Base-by-base conservation (phyloP, 2,329 filamentous ascomycete species). In the Aspergillus nomiae region DNA sequence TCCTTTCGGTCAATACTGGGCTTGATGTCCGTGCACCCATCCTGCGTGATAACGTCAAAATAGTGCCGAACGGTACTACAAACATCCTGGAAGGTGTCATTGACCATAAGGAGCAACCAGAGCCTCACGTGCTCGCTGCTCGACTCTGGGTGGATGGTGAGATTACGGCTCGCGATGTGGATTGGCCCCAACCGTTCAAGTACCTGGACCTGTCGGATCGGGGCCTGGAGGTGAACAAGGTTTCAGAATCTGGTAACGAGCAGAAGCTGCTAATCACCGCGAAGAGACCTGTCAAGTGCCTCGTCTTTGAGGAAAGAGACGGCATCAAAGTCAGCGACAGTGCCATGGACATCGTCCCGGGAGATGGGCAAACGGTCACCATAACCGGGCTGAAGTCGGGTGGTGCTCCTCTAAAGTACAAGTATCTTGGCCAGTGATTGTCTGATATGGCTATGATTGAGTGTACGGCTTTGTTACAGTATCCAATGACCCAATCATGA, bases 171-270 rank as follows among this genome's bases (percentile, higher is more conserved):
- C 79, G 86, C 58, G 85, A 87, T 66, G 80, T 84, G 4, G 85
- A 87, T 73, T 88, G 85, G 85, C 85, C 85, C 5, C 85, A 87
- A 70, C 85, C 85, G 50, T 81, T 87, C 67, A 87, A 87, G 74
- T 87, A 87, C 69, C 81, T 87, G 16, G 80, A 83, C 62, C 81
- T 87, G 63, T 78, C 80, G 3, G 77, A 83, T 36, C 80, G 85
- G 41, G 82, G 82, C 21, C 77, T 87, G 1, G 73, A 83, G 59
- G 78, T 85, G 11, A 70, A 67, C 30, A 71, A 75, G 28, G 77
- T 78, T n/a, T 73, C 76, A 46, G 78, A 75, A 50, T 62, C 64
- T 3, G 57, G 61, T 28, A 57, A 66, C 16, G 60, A 67, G 53
- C 66, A 69, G 61, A 67, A 58, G 1, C 80, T 86, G 41, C 68